Evolutionary conservation across 1,284 basidiomycete genomes (phyloP).

Genomic region (Tremellales sp.): DNA sequence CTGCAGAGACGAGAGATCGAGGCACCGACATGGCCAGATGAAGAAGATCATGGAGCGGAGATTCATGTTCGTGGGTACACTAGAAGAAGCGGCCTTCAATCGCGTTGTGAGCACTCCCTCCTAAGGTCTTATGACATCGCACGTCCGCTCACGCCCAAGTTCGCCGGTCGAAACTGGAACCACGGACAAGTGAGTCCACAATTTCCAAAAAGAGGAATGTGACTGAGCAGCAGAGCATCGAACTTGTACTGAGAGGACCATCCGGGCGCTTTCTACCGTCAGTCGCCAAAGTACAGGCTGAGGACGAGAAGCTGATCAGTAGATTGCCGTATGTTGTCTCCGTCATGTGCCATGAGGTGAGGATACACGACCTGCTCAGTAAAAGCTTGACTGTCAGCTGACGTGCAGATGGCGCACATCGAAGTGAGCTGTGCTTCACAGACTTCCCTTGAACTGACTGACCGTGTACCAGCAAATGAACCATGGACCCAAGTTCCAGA

Average conservation of each 20-base stretch:
- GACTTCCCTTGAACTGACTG: not conserved
- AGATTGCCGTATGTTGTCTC: conserved; percentile 38
- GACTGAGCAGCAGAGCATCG: conserved; percentile 29
- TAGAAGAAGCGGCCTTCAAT: conserved; percentile 47
- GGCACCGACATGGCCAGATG: conserved; percentile 25
- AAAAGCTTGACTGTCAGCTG: not conserved
- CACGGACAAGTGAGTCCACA: conserved; percentile 42
- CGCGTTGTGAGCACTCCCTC: conserved; percentile 30
- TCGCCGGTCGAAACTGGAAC: conserved; percentile 49
- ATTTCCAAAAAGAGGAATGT: not conserved
- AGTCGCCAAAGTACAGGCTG: not conserved
- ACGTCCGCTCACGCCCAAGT: conserved; percentile 25
- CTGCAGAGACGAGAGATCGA: not conserved
- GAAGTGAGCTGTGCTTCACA: conserved; percentile 18
- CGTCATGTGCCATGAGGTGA: conserved; percentile 48
- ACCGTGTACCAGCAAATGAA: conserved; percentile 46
- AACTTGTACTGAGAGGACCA: conserved; percentile 46
- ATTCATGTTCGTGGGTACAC: conserved; percentile 41
- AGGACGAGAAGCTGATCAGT: not conserved
- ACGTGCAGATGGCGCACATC: conserved; percentile 45
- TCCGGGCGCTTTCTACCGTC: conserved; percentile 43
- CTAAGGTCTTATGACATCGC: not conserved
- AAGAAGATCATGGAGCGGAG: conserved; percentile 44
- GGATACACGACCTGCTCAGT: too few relatives aligned
- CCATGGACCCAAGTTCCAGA: conserved; percentile 45